phyloP scores from a whole-genome alignment of 768 basidiomycete genomes.

The Amyloporia xantha region DNA sequence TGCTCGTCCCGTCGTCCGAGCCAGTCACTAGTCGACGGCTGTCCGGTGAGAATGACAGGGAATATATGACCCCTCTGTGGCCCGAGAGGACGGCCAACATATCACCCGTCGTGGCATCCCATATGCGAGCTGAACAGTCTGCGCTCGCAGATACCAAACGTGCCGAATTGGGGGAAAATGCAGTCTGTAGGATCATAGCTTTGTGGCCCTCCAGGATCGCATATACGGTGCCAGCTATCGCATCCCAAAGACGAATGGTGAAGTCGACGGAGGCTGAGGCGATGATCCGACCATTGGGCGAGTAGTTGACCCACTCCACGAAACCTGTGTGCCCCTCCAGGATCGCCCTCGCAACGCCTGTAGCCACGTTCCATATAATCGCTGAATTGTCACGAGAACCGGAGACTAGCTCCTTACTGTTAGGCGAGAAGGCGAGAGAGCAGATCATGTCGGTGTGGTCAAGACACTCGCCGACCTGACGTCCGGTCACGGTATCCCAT shows the following conservation, averaged over 20 bases:
- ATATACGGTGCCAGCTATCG: conserved; percentile 7
- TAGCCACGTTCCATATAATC: conserved; percentile 1
- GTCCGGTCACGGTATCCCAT: conserved; percentile 9
- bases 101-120: conserved; percentile 3
- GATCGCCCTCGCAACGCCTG: conserved; percentile 21
- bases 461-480: conserved; percentile 3
- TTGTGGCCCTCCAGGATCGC: conserved; percentile 6
- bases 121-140: conserved; percentile 31
- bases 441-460: neutral
- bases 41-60: conserved; percentile 10
- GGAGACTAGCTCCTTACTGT: too few species aligned
- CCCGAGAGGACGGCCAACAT: conserved; percentile 1
- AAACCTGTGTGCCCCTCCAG: conserved; percentile 6
- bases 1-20: conserved; percentile 1
- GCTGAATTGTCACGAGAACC: neutral
- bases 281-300: conserved; percentile 5
- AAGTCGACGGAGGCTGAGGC: too few species aligned
- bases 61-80: conserved; percentile 6
- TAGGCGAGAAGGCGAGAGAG: conserved; percentile 2
- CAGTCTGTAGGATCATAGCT: neutral
- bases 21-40: conserved; percentile 21
- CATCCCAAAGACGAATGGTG: too few species aligned
- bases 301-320: conserved; percentile 8
- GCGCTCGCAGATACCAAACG: conserved; percentile 37
- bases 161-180: conserved; percentile 12